Percentiles rank a stretch among this genome's conserved stretches.
These are phyloP conservation scores for Fusarium pilosicola DNA, from an alignment of 2,329 filamentous ascomycete genomes.

Conservation along the genomic window DNA sequence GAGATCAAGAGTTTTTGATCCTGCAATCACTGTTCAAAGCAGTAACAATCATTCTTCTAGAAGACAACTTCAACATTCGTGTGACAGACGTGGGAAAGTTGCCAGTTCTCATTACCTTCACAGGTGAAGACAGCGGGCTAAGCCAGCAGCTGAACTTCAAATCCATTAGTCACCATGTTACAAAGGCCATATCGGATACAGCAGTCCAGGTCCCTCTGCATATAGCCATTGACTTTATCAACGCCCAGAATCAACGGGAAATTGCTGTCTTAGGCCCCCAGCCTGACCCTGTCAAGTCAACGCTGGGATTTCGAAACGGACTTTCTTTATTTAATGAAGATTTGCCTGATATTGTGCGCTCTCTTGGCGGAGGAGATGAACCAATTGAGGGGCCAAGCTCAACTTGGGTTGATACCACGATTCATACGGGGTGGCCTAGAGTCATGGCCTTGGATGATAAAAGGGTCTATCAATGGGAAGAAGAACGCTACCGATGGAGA, in stretches of 20 bases:
- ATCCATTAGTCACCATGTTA: background rate
- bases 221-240: background rate
- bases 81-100: background rate
- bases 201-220: background rate
- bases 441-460: background rate
- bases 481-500: background rate
- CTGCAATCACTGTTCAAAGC: background rate
- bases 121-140: background rate
- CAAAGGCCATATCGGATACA: background rate
- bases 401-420: background rate
- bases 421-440: background rate
- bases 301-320: background rate
- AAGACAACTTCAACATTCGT: background rate
- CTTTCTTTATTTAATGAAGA: background rate
- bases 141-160: constrained; percentile 10
- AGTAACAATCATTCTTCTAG: background rate
- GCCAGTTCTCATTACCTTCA: constrained; percentile 5
- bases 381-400: background rate
- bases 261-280: background rate
- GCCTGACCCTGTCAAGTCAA: background rate
- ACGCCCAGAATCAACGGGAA: background rate
- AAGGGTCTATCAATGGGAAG: background rate
- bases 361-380: background rate
- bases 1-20: background rate
- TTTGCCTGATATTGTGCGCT: background rate